Base-by-base conservation (phyloP, 345 rosid species). In the Kernera saxatilis region DNA sequence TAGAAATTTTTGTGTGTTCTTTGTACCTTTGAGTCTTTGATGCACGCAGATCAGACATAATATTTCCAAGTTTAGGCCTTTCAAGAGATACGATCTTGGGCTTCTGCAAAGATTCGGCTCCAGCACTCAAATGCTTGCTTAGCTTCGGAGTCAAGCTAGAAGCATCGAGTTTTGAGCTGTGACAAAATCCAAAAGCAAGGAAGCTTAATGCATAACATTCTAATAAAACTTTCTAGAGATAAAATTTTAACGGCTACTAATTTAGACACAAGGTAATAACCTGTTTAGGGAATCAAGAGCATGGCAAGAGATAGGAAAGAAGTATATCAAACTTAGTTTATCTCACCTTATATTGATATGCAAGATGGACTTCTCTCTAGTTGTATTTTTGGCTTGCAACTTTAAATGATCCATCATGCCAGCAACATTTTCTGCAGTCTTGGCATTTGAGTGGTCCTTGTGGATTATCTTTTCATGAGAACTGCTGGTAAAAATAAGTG, bases 11-110 rank as follows among this genome's bases (percentile, higher is more conserved):
- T 64, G 36, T 54, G 37, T 44, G 29, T 63, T 62, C 56, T 23
- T 71, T 50, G 51, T 66, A 88, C 96, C 90, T 82, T 54, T 56
- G 79, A 62, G 26, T 73, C 69, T 72, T 84, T 48, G 81, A 65
- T 72, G 80, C 69, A 77, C 84, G 82, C 57, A 76, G 49, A 79
- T 79, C 83, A 71, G 82, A 52, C 64, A 53, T 53, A 49, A 57
- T 74, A 82, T 78, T 87, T 37, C n/a, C 82, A 81, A 70, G 64
- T 74, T 80, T 81, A 66, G 72, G 73, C 54, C 74, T 83, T 71
- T 83, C 85, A 45, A 75, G 50, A 73, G 84, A 57, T 51, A n/a
- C 27, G 8, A 62, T 21, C 81, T 48, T 83, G 46, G 78, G 53
- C 64, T 74, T 85, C 60, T 22, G 68, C 57, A 60, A 40, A 48